phyloP scores from a whole-genome alignment of 129 eudicot species.

The Centaurea solstitialis region DNA sequence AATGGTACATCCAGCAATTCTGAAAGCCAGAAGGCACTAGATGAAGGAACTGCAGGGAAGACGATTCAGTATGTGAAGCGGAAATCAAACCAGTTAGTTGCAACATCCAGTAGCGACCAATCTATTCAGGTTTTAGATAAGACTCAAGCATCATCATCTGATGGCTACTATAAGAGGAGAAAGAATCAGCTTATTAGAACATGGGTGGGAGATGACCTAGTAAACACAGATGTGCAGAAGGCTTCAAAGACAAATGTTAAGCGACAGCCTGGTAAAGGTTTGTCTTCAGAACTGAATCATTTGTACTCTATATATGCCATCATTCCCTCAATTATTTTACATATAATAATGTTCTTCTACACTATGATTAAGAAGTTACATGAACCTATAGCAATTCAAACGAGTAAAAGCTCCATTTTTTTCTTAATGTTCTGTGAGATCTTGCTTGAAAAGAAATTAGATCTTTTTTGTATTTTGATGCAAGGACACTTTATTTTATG shows the following conservation, averaged over 20 bases:
- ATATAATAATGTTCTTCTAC: not conserved
- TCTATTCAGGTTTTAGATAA: conserved; percentile 46
- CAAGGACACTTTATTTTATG: not conserved
- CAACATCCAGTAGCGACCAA: conserved; percentile 46
- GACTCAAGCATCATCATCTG: conserved; percentile 42
- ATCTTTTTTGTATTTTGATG: not conserved
- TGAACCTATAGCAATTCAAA: not conserved
- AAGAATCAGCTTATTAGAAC: conserved; percentile 81
- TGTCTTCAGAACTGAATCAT: conserved; percentile 8
- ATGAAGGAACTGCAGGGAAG: conserved; percentile 47
- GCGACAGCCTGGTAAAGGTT: conserved; percentile 56
- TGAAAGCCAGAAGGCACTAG: conserved; percentile 41
- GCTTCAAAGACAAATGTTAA: conserved; percentile 37
- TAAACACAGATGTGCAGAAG: conserved; percentile 31
- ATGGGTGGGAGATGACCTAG: conserved; percentile 28
- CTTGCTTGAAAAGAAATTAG: not conserved
- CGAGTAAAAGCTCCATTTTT: not conserved
- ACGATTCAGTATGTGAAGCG: conserved; percentile 67
- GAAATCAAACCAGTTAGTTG: conserved; percentile 87
- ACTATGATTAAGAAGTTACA: conserved; percentile 1
- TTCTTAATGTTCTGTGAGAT: not conserved
- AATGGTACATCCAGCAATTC: conserved; percentile 32
- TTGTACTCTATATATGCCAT: conserved; percentile 5
- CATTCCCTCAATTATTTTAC: not conserved
- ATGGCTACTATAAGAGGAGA: conserved; percentile 77